Base-by-base conservation (phyloP, 768 basidiomycete genomes). In the Dictyophora rubrovolvata region DNA sequence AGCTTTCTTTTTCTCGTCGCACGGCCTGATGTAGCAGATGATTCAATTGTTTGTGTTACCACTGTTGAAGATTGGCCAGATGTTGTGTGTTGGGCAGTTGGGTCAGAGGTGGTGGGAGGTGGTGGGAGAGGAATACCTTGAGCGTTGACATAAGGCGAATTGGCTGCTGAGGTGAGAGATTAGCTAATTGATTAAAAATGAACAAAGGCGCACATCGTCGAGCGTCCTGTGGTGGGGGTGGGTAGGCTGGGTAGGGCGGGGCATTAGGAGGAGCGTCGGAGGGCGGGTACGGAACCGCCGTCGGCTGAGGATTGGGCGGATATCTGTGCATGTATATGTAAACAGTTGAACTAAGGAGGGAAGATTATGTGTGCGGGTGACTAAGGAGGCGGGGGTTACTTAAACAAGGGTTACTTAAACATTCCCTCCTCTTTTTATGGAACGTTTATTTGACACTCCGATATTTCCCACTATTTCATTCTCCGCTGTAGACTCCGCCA, bases 1-100 rank as follows among this genome's bases (percentile, higher is more conserved):
- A 86, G 67, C 70, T 89, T 89, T 65, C 87, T 81, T 68, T 89
- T 89, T 60, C 86, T 78, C 34, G 75, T 67, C 11, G 72, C 60
- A 50, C 81, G 77, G 52, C 75, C 60, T 14, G 78, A 58, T 34
- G 53, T 22, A 69, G 46, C 77, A 74, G 48, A 71, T 73, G 69
- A 76, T 73, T 62, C 72, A 73, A 50, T 73, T 75, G 63, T 54
- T 53, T 59, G 37, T 23, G 63, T 23, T 60, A 63, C 35, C 28
- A 16, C 62, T 6, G n/a, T 59, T 37, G 66, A 35, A 36, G 58
- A 53, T 60, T 64, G 46, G 47, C 56, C 63, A 58, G 56, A 16
- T 59, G 53, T 36, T 55, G 61, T 21, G 54, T 60, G 6, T n/a
- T n/a, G n/a, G n/a, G n/a, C n/a, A n/a, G n/a, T n/a, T 57, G 46